Evolutionary conservation across 2,329 filamentous ascomycete genomes (phyloP).

Genomic region (Clonostachys byssicola): DNA sequence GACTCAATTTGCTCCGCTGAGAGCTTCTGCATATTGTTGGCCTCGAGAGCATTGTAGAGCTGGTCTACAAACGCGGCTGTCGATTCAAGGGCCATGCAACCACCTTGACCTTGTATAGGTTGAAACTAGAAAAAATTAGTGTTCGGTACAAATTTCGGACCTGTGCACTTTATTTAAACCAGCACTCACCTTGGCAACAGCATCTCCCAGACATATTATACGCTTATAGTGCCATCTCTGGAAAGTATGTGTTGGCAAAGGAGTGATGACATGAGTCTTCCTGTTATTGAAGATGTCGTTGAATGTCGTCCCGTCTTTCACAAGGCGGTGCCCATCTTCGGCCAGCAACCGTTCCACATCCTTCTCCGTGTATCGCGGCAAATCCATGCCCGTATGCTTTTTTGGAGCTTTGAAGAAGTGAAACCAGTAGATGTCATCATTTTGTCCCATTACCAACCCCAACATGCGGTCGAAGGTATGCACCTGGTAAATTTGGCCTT

Average conservation of each 20-base stretch:
- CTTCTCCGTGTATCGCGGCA: constrained; percentile 21
- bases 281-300: constrained; percentile 18
- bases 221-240: constrained; percentile 29
- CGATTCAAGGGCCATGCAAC: neutral
- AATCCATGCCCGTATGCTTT: constrained; percentile 18
- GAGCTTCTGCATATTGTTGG: neutral
- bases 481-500: constrained; percentile 9
- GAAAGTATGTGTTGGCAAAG: constrained; percentile 23
- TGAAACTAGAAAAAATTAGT: neutral
- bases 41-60: neutral
- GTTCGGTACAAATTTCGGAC: neutral
- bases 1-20: neutral
- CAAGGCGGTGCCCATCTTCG: constrained; percentile 8
- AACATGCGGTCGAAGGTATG: constrained; percentile 13
- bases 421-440: constrained; percentile 26
- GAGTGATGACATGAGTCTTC: constrained; percentile 17
- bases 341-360: constrained; percentile 19
- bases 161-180: neutral
- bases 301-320: constrained; percentile 16
- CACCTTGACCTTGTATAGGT: neutral
- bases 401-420: constrained; percentile 20
- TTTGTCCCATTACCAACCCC: constrained; percentile 20
- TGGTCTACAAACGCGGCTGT: neutral
- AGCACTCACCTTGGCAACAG: constrained; percentile 29
- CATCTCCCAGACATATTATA: constrained; percentile 32